Evolutionary conservation across 805 yeast species (phyloP), one percentile per base, ranked within the genome.

Genomic region (Lachancea sp.): DNA sequence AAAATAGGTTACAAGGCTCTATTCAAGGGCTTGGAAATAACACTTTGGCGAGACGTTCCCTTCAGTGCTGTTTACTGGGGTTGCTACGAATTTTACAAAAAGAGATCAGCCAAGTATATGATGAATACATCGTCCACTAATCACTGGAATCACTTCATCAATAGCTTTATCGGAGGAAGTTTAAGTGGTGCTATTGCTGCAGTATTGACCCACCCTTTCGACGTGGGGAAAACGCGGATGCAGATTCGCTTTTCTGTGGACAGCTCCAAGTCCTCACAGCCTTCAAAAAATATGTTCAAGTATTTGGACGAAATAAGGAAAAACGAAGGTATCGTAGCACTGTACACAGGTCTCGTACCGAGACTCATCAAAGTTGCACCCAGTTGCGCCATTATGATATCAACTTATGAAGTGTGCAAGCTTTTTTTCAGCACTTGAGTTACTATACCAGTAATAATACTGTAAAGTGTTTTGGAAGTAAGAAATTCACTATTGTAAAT

Each of bases 21-120:
- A 16, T 93, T 89, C 72, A 81, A 82, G 45, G 99, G 99, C 0
- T 68, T 93, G 18, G 80, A 84, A 34, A 73, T 93, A 33, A 93
- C 99, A 0, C 71, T 93, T 13, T 91, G 96, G 96, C 74, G 99
- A 65, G 99, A 93, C 62, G 98, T 91, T 0, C 99, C 99, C 1
- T 93, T 93, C 62, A 83, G 95, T 50, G 97, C 95, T 0, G 81
- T 91, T 1, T 93, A 93, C 65, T 93, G 99, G 99, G 78, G 87
- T 10, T 75, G 83, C 4, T 88, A 90, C 56, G 98, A 90, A 57
- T 72, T 61, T 49, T 60, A 70, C 32, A 71, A 73, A 48, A 52
- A 55, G 17, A 54, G 51, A 26, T 39, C 44, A 3, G 37, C 22
- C 2, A 36, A 29, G 29, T n/a, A 20, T 12, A 3, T 27, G 22